Percentiles rank a stretch among this genome's conserved stretches.
phyloP scores from a whole-genome alignment of 495 filamentous ascomycete species.

The Penicillium macrosclerotiorum region DNA sequence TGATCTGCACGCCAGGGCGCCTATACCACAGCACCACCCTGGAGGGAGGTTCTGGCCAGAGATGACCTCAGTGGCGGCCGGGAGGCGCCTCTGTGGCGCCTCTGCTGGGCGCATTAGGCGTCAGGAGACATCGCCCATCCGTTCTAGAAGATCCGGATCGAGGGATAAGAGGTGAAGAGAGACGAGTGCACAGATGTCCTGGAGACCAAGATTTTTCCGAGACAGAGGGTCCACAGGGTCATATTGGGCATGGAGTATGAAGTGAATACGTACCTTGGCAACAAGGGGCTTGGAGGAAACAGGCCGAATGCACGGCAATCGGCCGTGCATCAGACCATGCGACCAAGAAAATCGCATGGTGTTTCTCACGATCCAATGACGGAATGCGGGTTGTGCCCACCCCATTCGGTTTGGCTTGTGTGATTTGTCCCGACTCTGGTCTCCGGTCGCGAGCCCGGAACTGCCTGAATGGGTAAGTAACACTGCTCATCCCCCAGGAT shows the following conservation, averaged over 20 bases:
- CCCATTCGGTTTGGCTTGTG: too few relatives aligned
- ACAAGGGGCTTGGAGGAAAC: too few relatives aligned
- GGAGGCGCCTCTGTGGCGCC: constrained; percentile 17
- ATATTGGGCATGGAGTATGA: too few relatives aligned
- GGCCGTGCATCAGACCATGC: constrained; percentile 7
- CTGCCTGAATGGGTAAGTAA: constrained; percentile 21
- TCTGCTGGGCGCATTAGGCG: constrained; percentile 1
- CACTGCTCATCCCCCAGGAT: constrained; percentile 18
- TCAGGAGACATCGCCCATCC: not conserved
- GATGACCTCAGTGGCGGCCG: constrained; percentile 23
- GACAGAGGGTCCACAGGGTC: too few relatives aligned
- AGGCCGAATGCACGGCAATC: not conserved
- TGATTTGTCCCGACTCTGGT: too few relatives aligned
- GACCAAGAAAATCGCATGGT: not conserved
- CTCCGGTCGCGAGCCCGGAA: constrained; percentile 23
- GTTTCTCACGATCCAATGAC: too few relatives aligned
- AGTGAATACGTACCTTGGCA: too few relatives aligned
- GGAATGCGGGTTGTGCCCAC: too few relatives aligned
- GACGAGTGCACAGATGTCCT: not conserved
- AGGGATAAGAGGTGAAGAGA: not conserved
- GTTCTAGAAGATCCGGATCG: constrained; percentile 9
- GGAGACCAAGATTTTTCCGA: too few relatives aligned
- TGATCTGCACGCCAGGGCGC: constrained; percentile 22
- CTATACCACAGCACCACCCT: too few relatives aligned
- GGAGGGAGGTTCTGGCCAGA: too few relatives aligned